phyloP scores from a whole-genome alignment of 176 grass and related monocot species.

The Carex parvula region DNA sequence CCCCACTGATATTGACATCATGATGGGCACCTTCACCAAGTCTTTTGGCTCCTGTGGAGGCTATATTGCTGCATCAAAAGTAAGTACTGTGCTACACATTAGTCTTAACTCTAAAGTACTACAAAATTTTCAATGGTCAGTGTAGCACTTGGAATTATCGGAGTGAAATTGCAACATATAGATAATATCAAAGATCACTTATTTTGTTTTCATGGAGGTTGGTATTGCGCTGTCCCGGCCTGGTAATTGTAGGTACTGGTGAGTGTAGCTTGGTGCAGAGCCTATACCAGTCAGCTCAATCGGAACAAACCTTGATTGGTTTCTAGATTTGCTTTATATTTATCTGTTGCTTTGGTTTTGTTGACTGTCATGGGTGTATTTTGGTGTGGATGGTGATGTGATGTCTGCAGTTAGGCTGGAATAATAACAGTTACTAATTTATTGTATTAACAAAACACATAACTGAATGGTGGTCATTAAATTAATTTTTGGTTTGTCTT shows the following conservation, averaged over 20 bases:
- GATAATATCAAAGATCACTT: not conserved
- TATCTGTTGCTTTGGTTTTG: not conserved
- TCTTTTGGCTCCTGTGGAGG: constrained; percentile 92
- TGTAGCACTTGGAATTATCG: not conserved
- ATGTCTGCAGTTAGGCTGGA: not conserved
- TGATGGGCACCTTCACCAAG: constrained; percentile 99
- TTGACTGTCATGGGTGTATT: not conserved
- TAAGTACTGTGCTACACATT: constrained; percentile 21
- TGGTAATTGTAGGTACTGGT: not conserved
- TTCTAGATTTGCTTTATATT: not conserved
- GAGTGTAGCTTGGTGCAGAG: not conserved
- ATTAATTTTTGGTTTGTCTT: not conserved
- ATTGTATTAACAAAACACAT: constrained; percentile 4
- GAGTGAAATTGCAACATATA: not conserved
- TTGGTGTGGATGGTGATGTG: not conserved
- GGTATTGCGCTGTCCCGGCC: not conserved
- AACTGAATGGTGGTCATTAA: not conserved
- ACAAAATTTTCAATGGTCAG: not conserved
- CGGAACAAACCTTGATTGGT: not conserved
- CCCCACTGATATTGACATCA: constrained; percentile 83
- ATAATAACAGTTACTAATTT: constrained; percentile 14
- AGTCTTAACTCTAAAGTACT: not conserved
- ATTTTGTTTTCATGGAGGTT: not conserved
- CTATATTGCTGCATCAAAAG: constrained; percentile 89
- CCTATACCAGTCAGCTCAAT: not conserved